Evolutionary conservation across 148 eudicot genomes (phyloP), one percentile per base, ranked within the genome.

Genomic region (Vaccinium vitisidaea): DNA sequence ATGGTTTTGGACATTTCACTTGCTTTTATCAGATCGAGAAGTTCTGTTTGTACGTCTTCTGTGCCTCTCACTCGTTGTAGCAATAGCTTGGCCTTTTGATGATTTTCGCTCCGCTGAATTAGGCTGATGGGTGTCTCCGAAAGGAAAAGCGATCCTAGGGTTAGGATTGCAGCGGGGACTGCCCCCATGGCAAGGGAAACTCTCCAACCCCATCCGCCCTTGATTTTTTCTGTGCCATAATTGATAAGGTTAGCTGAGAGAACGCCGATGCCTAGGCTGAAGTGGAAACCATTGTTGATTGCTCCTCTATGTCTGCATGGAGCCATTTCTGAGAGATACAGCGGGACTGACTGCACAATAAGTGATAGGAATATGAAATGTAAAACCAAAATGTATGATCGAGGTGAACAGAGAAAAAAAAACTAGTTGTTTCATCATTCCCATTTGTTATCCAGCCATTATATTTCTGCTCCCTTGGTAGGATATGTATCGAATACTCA

Each of bases 121-220:
- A 58, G 50, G 70, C 82, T 36, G 82, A 36, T 58, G 30, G 82
- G 82, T 32, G 82, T 80, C 23, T 80, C 70, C 11, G 82, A 49
- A 15, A 80, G 82, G 70, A 80, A 80, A 39, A 80, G 70, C 30
- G 71, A 15, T 18, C 82, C 82, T 56, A 80, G 16, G 48, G 70
- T 80, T 39, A 80, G 52, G 14, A 80, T 9, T 58, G 70, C 59
- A 5, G 82, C 70, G 0, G 82, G 82, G 27, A 39, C 50, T 36
- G 82, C 82, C 9, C 90, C 92, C 80, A 82, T 84, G 75, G 87
- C 81, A 46, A 91, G 86, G 32, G 89, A 75, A 50, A 55, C 21
- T 78, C 86, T 86, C 25, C 92, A 81, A 19, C 91, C 90, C 82
- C 82, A 80, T 21, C 82, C 70, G 4, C 70, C 70, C 63, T 59